Conservation (phyloP, 495 filamentous ascomycete genomes). For the Sporormia fimetaria region DNA sequence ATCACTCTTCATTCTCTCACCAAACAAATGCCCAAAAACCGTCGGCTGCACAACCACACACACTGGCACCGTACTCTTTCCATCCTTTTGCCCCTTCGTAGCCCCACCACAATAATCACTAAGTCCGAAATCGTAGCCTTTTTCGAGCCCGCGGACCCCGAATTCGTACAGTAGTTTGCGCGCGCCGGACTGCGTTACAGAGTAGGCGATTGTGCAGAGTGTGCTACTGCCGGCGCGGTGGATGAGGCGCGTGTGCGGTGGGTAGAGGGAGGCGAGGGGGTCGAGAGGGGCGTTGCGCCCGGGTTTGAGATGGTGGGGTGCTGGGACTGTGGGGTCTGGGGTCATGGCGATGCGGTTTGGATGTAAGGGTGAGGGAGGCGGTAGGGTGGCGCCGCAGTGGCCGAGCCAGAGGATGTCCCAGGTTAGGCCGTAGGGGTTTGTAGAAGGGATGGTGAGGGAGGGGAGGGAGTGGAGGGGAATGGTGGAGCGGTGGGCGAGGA, state of each 20-base stretch:
- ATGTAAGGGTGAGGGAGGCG: slow-evolving; percentile 11
- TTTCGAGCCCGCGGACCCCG: slow-evolving; percentile 34
- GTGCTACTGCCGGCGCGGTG: slow-evolving; percentile 36
- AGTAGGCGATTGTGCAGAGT: slow-evolving; percentile 46
- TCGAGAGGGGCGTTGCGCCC: slow-evolving; percentile 7
- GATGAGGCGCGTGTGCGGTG: slow-evolving; percentile 33
- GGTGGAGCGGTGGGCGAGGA: slow-evolving; percentile 10
- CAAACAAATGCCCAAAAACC: slow-evolving; percentile 37
- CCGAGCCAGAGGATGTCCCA: slow-evolving; percentile 36
- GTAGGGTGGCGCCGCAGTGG: slow-evolving; percentile 23
- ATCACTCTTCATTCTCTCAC: slow-evolving; percentile 34
- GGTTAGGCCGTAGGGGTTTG: slow-evolving; percentile 42
- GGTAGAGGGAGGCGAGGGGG: slow-evolving; percentile 10
- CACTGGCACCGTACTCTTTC: slow-evolving; percentile 8
- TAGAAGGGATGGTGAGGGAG: not conserved
- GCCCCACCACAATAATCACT: slow-evolving; percentile 36
- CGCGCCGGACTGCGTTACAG: slow-evolving; percentile 43
- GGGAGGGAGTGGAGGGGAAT: slow-evolving; percentile 3
- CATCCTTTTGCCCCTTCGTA: slow-evolving; percentile 6
- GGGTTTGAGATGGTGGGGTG: slow-evolving; percentile 17
- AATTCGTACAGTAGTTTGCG: slow-evolving; percentile 41
- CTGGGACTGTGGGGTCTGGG: slow-evolving; percentile 24
- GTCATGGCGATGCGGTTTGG: slow-evolving; percentile 18
- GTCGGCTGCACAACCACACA: slow-evolving; percentile 41
- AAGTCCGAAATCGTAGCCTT: slow-evolving; percentile 40